Evolutionary conservation across 1,284 basidiomycete species (phyloP).

Genomic region (Pseudozyma flocculosa): DNA sequence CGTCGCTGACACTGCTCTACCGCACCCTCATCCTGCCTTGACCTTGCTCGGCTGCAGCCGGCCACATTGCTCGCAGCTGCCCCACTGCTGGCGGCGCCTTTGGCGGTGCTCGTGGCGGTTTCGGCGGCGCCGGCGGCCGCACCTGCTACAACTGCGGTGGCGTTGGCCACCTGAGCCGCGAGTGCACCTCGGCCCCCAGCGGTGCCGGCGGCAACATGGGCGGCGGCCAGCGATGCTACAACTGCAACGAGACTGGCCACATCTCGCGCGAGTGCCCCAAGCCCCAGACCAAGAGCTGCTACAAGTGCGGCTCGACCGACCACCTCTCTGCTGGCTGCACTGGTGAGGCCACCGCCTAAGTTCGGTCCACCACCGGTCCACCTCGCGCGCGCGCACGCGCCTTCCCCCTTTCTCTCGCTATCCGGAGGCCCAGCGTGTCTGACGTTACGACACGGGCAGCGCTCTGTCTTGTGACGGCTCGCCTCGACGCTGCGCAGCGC

Average conservation of each 20-base stretch:
- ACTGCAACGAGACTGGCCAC: conserved; percentile 52
- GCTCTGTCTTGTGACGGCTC: too few relatives aligned
- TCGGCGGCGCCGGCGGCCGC: conserved; percentile 25
- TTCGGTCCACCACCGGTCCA: background rate
- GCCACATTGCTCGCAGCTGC: conserved; percentile 53
- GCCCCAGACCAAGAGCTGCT: conserved; percentile 51
- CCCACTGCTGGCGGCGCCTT: conserved; percentile 31
- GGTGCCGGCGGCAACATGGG: conserved; percentile 3
- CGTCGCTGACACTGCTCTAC: background rate
- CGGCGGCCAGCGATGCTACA: conserved; percentile 51
- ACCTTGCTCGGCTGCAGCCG: conserved; percentile 10
- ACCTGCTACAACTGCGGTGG: conserved; percentile 56
- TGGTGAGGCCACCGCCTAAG: conserved; percentile 10
- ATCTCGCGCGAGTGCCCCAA: conserved; percentile 51
- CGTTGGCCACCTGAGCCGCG: conserved; percentile 51
- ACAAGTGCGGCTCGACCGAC: conserved; percentile 41
- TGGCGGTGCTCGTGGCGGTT: conserved; percentile 12
- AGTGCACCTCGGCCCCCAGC: conserved; percentile 46
- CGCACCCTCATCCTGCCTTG: background rate
- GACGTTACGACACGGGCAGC: too few relatives aligned
- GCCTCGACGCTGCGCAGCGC: too few relatives aligned
- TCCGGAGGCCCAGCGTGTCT: too few relatives aligned
- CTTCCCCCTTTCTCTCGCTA: too few relatives aligned
- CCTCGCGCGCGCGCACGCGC: too few relatives aligned
- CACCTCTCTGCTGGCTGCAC: conserved; percentile 37